Evolutionary conservation across 257 asterid species (phyloP), one percentile per base, ranked within the genome.

Genomic region (Salvia miltiorrhiza): DNA sequence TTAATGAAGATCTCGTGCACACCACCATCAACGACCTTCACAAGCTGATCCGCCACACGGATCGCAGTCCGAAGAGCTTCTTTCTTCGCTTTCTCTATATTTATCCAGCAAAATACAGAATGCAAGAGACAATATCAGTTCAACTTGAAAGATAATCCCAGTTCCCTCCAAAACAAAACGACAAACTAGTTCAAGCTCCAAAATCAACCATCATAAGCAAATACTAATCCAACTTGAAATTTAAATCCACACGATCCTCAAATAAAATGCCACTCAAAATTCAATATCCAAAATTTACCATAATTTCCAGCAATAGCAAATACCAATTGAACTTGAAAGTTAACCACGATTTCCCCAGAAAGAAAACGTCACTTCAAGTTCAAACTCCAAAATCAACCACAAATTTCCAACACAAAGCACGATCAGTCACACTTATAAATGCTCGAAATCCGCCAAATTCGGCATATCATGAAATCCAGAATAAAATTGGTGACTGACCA

Each of bases 1-100:
- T 82, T 90, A 19, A 88, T 6, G 73, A 85, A 93, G 39, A 88
- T 78, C 70, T 90, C 92, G 63, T 88, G 92, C 37, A 90, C 97
- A 19, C 86, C 90, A 21, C 90, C 92, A 72, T 93, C 83, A 26
- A 87, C 97, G 1, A 90, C 79, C 45, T 85, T 85, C 83, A 93
- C 95, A 78, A 93, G 45, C 65, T 81, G 82, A 54, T 86, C 84
- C 1, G 97, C 85, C 24, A 90, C 96, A 4, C 77, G 84, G 21
- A 41, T 57, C 6, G 96, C 96, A 56, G 24, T 76, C 13, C 76
- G 65, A 43, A 87, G 79, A 1, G 97, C 93, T 59, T 90, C 88
- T 72, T 79, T 93, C 89, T 88, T 93, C 0, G 92, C 83, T 75
- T 79, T 88, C 74, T 90, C 98, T 90, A 47, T 47, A 35, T 67